phyloP scores from a whole-genome alignment of 345 rosid species.

The Garcia nutans region DNA sequence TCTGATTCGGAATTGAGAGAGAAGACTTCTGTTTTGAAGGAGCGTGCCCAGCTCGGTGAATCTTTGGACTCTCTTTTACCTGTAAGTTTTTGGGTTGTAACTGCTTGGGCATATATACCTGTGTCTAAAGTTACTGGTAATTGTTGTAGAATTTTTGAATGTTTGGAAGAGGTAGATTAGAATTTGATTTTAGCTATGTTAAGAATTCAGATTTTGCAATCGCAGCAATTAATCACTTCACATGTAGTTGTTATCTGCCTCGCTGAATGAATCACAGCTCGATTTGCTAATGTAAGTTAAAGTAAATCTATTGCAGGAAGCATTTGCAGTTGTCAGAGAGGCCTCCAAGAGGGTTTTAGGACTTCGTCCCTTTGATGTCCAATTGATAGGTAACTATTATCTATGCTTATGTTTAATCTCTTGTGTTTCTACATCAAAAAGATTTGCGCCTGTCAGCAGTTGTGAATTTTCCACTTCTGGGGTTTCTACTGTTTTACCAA shows the following conservation, averaged over 20 bases:
- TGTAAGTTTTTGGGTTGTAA: conserved; percentile 34
- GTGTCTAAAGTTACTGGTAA: background rate
- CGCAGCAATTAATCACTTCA: background rate
- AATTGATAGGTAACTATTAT: conserved; percentile 60
- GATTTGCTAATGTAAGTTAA: background rate
- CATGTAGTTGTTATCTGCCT: no score
- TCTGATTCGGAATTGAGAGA: conserved; percentile 68
- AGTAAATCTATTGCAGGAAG: conserved; percentile 53
- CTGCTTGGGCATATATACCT: no score
- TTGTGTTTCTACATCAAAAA: background rate
- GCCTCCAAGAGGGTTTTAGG: conserved; percentile 90
- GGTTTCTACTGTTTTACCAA: background rate
- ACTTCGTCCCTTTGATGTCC: conserved; percentile 90
- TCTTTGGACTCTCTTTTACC: conserved; percentile 85
- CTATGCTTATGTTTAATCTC: no score
- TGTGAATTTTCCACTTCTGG: background rate
- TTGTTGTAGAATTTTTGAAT: background rate
- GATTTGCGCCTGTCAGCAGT: background rate
- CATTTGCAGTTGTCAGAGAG: conserved; percentile 93
- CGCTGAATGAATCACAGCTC: background rate
- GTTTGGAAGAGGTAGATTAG: background rate
- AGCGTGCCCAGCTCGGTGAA: conserved; percentile 74
- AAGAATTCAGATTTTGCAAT: background rate
- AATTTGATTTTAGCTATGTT: background rate
- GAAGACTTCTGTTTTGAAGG: conserved; percentile 63